Evolutionary conservation across 75 land plant genomes (phyloP), one percentile per base, ranked within the genome.

Genomic region (Cryptomeria japonica): DNA sequence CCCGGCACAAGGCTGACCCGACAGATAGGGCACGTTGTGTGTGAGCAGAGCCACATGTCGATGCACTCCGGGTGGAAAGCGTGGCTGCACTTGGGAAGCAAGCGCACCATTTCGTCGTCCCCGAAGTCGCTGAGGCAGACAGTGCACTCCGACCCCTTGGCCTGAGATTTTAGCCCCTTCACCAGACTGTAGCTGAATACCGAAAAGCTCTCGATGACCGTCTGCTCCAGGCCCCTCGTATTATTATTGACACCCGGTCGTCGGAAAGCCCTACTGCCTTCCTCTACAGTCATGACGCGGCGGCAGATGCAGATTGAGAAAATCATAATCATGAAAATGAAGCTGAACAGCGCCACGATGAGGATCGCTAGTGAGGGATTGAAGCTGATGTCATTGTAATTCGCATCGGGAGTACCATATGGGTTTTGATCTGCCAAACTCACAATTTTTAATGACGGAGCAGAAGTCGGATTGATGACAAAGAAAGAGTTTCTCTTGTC

Each of bases 271-370:
- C 85, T 87, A 37, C 28, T 44, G n/a, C 31, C 28, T 41, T 53
- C 42, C 22, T 22, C 56, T 2, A 10, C 89, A 47, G 5, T 25
- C 87, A 86, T n/a, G n/a, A n/a, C 19, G 90, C 97, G 92, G 87
- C 89, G 90, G 46, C 95, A 93, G 87, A 95, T 61, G 91, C 92
- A 96, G 83, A 96, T 80, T 84, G 93, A 93, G 91, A 95, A 93
- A 88, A 96, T 89, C 6, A 93, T 94, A 77, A 95, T 87, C 85
- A 95, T 89, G 89, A 94, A 95, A 77, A 95, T 88, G 32, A 94
- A 91, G 41, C 91, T 88, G 53, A 96, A 44, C 32, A 96, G 90
- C 46, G 92, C 93, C 14, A 92, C 92, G 80, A 95, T 87, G 76
- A 95, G 90, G 58, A 96, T 90, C 19, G 93, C 95, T 88, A 94